Base-by-base conservation (phyloP, 768 basidiomycete genomes). In the Boletus vinaceobasis region DNA sequence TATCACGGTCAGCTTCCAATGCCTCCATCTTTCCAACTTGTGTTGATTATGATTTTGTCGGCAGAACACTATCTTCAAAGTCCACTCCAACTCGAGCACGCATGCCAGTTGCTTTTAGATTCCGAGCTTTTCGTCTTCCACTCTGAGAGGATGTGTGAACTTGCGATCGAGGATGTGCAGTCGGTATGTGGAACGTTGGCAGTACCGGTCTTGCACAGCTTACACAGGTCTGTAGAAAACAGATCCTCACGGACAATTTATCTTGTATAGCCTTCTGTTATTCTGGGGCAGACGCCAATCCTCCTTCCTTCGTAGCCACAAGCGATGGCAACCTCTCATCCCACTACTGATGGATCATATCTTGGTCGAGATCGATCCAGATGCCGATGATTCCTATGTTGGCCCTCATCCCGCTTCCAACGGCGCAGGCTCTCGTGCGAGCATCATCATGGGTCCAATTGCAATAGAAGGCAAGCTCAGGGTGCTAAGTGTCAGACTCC, bases 81-180 rank as follows among this genome's bases (percentile, higher is more conserved):
- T 51, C 87, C 88, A 4, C 70, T 88, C 26, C 93, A 96, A 63
- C 78, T 98, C 43, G 84, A 93, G 57, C 87, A 93, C 67, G 93
- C 93, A 11, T 88, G 88, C 61, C 75, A 80, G 38, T 71, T 88
- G 31, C 74, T 98, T 13, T 75, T 95, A 39, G 82, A 85, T 50
- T 93, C 91, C 0, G 93, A 95, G 65, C 79, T 98, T 38, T 97
- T 98, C 63, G 71, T 81, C 3, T 95, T 90, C 64, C 93, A 98
- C 70, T 93, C 91, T 4, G 93, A 94, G 65, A 77, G 96, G 33
- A 95, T 95, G 90, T 83, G 86, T 52, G 88, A 92, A 60, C 80
- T 89, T 39, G 74, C 93, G 45, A 75, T 88, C 36, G 79, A 85
- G 45, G 85, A 91, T 61, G 81, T 82, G 13, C 78, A 81, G 66